These are phyloP conservation scores for Nakazawaea populi DNA, from an alignment of 805 yeast genomes.

Conservation along the genomic window DNA sequence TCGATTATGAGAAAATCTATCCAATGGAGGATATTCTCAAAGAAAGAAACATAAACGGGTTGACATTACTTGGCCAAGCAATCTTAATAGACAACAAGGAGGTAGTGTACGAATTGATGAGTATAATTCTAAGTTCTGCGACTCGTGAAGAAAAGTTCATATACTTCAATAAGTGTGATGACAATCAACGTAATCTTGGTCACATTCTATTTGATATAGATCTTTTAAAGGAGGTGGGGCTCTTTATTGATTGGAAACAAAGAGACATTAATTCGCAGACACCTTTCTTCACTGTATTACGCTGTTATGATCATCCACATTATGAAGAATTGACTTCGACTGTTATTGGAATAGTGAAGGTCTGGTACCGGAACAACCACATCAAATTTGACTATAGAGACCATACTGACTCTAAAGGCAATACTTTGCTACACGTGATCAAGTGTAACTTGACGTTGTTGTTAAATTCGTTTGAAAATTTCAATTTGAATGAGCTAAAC, in stretches of 20 bases:
- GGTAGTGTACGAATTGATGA: conserved; percentile 41
- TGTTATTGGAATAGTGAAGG: conserved; percentile 37
- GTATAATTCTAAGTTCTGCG: conserved; percentile 30
- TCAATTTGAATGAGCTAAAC: conserved; percentile 59
- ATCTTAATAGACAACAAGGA: conserved; percentile 46
- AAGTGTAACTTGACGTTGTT: conserved; percentile 40
- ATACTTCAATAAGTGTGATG: conserved; percentile 50
- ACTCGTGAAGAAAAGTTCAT: conserved; percentile 37
- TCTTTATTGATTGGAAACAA: conserved; percentile 59
- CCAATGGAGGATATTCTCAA: conserved; percentile 62
- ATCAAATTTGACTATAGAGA: conserved; percentile 39
- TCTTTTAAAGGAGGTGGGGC: conserved; percentile 50
- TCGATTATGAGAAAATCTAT: conserved; percentile 42
- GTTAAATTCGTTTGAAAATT: conserved; percentile 28
- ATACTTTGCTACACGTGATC: conserved; percentile 71
- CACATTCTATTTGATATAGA: conserved; percentile 60
- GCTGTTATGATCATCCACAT: conserved; percentile 74
- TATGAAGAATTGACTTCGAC: conserved; percentile 44
- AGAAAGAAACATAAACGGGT: conserved; percentile 51
- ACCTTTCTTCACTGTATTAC: conserved; percentile 66
- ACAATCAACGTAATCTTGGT: conserved; percentile 54
- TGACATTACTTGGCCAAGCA: conserved; percentile 56
- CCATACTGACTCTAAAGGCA: conserved; percentile 71
- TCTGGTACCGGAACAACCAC: conserved; percentile 32
- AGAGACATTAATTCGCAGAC: conserved; percentile 68